These are phyloP conservation scores for Puccinia horiana DNA, from an alignment of 1,284 basidiomycete genomes.

Conservation along the genomic window DNA sequence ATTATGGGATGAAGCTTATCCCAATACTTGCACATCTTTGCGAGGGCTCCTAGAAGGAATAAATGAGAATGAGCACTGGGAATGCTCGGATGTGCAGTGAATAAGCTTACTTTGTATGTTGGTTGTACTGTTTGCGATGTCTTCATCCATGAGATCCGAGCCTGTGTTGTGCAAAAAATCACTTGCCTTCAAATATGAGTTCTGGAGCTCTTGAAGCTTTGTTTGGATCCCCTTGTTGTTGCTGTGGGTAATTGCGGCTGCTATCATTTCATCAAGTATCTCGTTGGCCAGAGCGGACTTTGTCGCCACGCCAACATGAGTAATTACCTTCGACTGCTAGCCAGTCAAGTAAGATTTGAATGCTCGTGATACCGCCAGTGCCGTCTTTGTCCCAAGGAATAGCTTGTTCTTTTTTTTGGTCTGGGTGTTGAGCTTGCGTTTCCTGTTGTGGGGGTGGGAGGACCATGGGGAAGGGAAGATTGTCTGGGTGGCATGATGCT, in stretches of 20 bases:
- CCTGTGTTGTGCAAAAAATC: too few species aligned
- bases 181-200: too few species aligned
- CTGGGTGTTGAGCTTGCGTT: too few species aligned
- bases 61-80: background rate
- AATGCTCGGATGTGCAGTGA: too few species aligned
- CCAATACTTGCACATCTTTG: background rate
- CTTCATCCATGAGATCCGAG: too few species aligned
- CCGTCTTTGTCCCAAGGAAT: too few species aligned
- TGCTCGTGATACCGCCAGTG: background rate
- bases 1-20: constrained; percentile 1
- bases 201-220: too few species aligned
- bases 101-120: background rate
- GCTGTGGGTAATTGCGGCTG: background rate
- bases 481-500: too few species aligned
- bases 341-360: background rate
- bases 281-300: background rate
- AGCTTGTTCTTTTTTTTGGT: too few species aligned
- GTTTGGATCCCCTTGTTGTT: constrained; percentile 3
- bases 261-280: background rate
- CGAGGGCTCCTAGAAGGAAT: background rate
- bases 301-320: background rate
- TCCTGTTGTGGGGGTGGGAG: too few species aligned
- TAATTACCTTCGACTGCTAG: background rate
- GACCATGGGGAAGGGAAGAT: too few species aligned
- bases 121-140: background rate